Conservation (phyloP, 768 basidiomycete species). For the Phallus indusiatus region DNA sequence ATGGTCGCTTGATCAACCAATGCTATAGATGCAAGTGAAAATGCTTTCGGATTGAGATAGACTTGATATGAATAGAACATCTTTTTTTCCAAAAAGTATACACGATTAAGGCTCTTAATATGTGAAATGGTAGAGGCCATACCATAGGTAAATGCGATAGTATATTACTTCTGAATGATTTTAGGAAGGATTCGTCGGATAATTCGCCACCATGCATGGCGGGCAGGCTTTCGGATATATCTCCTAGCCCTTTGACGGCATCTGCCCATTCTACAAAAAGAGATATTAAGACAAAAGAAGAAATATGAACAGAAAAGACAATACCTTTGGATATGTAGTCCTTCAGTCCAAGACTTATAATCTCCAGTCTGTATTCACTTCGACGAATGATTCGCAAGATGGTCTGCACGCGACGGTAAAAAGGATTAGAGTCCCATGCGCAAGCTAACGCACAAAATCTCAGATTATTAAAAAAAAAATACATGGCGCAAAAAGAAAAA, state of each 20-base stretch:
- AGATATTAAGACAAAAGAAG: neutral
- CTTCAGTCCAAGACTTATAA: neutral
- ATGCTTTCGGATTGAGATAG: constrained; percentile 3
- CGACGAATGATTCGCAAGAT: neutral
- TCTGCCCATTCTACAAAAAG: neutral
- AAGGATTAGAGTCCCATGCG: constrained; percentile 7
- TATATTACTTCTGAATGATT: neutral
- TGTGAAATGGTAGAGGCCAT: neutral
- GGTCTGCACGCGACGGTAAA: constrained; percentile 2
- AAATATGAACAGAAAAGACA: neutral
- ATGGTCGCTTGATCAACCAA: constrained; percentile 7
- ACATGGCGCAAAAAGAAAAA: neutral
- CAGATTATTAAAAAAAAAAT: neutral
- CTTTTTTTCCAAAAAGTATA: neutral
- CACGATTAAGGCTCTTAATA: neutral
- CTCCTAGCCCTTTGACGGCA: neutral
- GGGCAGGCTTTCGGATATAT: neutral
- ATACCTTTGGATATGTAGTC: constrained; percentile 1
- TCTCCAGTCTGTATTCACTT: neutral
- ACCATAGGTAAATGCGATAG: neutral
- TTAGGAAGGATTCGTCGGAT: neutral
- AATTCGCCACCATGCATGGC: too few relatives aligned
- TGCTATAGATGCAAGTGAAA: constrained; percentile 6
- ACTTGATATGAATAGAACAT: constrained; percentile 5
- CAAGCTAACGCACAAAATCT: neutral